These are phyloP conservation scores for Avena eriantha DNA, from an alignment of 176 grass and related monocot genomes.

Conservation along the genomic window DNA sequence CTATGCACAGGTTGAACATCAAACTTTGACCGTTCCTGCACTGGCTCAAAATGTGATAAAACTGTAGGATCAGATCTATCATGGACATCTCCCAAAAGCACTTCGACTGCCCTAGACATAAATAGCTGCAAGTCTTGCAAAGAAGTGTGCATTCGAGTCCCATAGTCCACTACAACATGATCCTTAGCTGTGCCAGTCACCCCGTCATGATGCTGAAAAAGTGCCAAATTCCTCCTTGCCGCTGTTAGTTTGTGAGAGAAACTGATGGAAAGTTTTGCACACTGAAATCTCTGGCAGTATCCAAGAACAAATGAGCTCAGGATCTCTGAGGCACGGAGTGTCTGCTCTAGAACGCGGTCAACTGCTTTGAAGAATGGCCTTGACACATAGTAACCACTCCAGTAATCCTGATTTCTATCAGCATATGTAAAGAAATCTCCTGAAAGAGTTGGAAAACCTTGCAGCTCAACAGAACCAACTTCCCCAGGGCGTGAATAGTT, in stretches of 20 bases:
- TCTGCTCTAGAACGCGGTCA: slow-evolving; percentile 90
- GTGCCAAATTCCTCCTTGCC: slow-evolving; percentile 93
- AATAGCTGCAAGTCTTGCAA: slow-evolving; percentile 95
- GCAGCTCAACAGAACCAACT: slow-evolving; percentile 78
- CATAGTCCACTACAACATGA: slow-evolving; percentile 92
- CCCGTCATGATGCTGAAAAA: slow-evolving; percentile 99
- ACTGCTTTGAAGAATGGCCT: slow-evolving; percentile 98
- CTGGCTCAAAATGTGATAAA: slow-evolving; percentile 77
- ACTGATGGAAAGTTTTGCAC: slow-evolving; percentile 72
- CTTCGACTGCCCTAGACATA: slow-evolving; percentile 84
- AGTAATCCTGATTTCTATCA: slow-evolving; percentile 95
- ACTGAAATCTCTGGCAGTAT: slow-evolving; percentile 89
- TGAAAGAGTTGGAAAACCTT: slow-evolving; percentile 93
- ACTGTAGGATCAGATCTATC: slow-evolving; percentile 86
- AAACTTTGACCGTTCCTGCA: slow-evolving; percentile 84
- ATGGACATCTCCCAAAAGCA: slow-evolving; percentile 81
- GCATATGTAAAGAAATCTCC: slow-evolving; percentile 99
- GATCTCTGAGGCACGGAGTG: slow-evolving; percentile 91
- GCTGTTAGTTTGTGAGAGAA: slow-evolving; percentile 96
- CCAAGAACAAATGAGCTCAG: slow-evolving; percentile 85
- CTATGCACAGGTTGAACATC: slow-evolving; percentile 84
- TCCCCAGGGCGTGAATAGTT: slow-evolving; percentile 84
- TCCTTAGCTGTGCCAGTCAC: slow-evolving; percentile 98
- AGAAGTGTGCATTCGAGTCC: slow-evolving; percentile 90
- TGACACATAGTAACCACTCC: slow-evolving; percentile 99